Evolutionary conservation across 768 basidiomycete species (phyloP), one percentile per base, ranked within the genome.

Genomic region (Cubamyces sp.): DNA sequence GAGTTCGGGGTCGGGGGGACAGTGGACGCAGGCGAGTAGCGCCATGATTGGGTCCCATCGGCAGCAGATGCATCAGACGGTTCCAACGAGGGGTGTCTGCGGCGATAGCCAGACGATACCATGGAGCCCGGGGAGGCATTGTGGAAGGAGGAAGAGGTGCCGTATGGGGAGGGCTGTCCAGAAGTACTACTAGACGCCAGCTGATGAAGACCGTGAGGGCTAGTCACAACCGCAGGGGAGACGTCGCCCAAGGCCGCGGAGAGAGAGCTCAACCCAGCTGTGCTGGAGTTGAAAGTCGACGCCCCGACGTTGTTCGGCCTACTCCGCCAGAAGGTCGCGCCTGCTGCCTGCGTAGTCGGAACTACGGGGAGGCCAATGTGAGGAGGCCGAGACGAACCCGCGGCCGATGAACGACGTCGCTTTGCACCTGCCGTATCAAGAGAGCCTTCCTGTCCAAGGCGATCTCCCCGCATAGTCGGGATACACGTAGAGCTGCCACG

Each of bases 311-410:
- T 54, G 53, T 28, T 49, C 16, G 57, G 49, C 23, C 40, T 41
- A 23, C 57, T 59, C 47, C 62, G 57, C 14, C 23, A 41, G 46
- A 55, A 64, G 21, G 23, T 37, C 14, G 52, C 62, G 3, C 51
- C 46, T 6, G 62, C 62, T 8, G 57, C 62, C 18, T 50, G 62
- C 9, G 21, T 11, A n/a, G 56, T 57, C 6, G 50, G 11, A 19
- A 64, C 53, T 15, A 54, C 23, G 3, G 30, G 34, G 2, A 55
- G 61, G 21, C 34, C 43, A 49, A 48, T 62, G 4, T 45, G 53
- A 3, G 61, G 42, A 28, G 52, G 3, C 12, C 52, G 41, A 18
- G 25, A 14, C 15, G 59, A 57, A 19, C 49, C 43, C 5, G 62
- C 46, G 34, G 34, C 15, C 6, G 57, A 55, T 3, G 57, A 47